Conservation (phyloP, 139 green algal species). For the Chlorella sp. region DNA sequence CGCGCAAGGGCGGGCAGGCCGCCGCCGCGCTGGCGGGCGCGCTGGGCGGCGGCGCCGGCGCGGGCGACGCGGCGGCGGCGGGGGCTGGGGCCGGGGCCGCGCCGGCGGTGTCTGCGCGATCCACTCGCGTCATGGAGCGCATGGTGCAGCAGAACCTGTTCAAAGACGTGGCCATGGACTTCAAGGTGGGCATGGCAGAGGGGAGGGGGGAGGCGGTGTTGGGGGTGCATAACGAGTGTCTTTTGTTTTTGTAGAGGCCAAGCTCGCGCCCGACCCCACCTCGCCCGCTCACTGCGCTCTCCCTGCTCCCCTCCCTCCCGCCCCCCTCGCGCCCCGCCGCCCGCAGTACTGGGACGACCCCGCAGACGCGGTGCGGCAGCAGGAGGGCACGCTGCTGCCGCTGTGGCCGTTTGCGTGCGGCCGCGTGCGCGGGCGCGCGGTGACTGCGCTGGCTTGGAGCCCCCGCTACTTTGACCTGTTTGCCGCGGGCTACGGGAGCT, state of each 20-base stretch:
- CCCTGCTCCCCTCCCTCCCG: not conserved
- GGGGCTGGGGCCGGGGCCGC: not conserved
- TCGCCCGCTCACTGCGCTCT: not conserved
- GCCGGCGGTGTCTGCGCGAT: too few species aligned
- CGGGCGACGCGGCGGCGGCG: not conserved
- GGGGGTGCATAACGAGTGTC: not conserved
- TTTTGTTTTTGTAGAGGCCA: not conserved
- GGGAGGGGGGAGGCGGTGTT: too few species aligned
- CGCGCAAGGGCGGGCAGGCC: slow-evolving; percentile 22
- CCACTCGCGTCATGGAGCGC: slow-evolving; percentile 88
- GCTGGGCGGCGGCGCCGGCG: not conserved
- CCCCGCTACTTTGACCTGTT: slow-evolving; percentile 83
- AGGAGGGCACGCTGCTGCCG: slow-evolving; percentile 89
- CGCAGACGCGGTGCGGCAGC: slow-evolving; percentile 58
- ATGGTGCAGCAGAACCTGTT: slow-evolving; percentile 92
- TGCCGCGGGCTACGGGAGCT: slow-evolving; percentile 87
- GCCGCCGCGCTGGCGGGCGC: not conserved
- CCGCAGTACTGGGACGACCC: slow-evolving; percentile 93
- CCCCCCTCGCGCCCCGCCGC: not conserved
- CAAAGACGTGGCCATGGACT: slow-evolving; percentile 88
- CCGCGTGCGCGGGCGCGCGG: slow-evolving; percentile 45
- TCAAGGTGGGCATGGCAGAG: slow-evolving; percentile 75
- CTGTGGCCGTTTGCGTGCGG: slow-evolving; percentile 86
- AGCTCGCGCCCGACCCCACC: not conserved
- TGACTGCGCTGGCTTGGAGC: slow-evolving; percentile 85